A percentile compares a stretch with the other conserved stretches of the same genome.
Conservation (phyloP, 2,329 filamentous ascomycete genomes). For the Penicillium sp. region DNA sequence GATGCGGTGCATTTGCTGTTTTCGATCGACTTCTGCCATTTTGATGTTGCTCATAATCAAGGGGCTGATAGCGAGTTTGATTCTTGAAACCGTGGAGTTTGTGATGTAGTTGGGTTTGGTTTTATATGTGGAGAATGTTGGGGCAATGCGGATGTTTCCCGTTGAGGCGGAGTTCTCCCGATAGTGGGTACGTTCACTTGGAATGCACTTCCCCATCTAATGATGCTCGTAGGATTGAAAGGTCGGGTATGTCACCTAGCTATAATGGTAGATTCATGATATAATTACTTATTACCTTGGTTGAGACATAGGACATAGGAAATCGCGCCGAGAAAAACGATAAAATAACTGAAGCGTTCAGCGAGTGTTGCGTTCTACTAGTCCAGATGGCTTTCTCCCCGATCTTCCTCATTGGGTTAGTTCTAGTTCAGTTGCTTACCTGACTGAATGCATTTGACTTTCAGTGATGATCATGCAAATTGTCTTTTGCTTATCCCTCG, state of each 20-base stretch:
- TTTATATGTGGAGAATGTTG: slow-evolving; percentile 2
- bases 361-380: no score
- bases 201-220: background rate
- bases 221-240: background rate
- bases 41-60: background rate
- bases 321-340: background rate
- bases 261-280: background rate
- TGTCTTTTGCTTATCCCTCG: no score
- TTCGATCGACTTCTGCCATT: slow-evolving; percentile 8
- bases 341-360: no score
- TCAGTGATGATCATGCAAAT: no score
- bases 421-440: no score
- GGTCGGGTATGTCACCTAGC: background rate
- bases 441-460: no score
- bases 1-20: slow-evolving; percentile 20
- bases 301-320: background rate
- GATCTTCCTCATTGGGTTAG: no score
- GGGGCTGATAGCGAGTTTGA: background rate
- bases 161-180: slow-evolving; percentile 1
- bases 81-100: background rate
- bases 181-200: background rate
- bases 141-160: background rate
- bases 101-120: background rate
- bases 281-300: background rate
- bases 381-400: no score